Conservation (phyloP, 495 filamentous ascomycete genomes). For the Annulohypoxylon moriforme region DNA sequence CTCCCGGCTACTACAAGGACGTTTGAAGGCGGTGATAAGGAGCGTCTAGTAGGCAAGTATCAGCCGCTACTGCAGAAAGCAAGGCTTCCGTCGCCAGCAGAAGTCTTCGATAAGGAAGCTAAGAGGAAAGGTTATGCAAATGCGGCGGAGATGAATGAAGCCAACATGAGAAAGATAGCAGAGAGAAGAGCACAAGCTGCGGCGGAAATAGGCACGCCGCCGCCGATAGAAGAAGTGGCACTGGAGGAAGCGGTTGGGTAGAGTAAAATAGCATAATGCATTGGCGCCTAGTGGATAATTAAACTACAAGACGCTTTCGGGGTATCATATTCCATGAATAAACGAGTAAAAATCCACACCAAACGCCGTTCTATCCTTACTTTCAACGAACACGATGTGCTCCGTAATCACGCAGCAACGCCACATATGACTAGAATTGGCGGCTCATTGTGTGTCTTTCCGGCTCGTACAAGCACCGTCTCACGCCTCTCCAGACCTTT, state of each 20-base stretch:
- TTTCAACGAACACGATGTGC: background rate
- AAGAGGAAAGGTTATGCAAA: conserved; percentile 70
- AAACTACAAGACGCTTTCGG: conserved; percentile 18
- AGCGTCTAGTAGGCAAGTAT: conserved; percentile 73
- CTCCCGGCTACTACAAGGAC: conserved; percentile 64
- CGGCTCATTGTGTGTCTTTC: conserved; percentile 31
- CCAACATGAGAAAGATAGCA: conserved; percentile 1
- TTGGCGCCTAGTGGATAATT: conserved; percentile 14
- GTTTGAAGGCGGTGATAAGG: conserved; percentile 75
- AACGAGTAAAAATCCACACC: conserved; percentile 23
- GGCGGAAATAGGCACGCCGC: background rate
- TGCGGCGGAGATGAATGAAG: conserved; percentile 58
- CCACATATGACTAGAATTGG: background rate
- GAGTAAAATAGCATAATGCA: conserved; percentile 3
- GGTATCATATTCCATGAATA: conserved; percentile 42
- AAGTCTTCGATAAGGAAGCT: conserved; percentile 81
- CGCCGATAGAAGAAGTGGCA: conserved; percentile 16
- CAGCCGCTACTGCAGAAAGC: conserved; percentile 73
- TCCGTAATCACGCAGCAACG: background rate
- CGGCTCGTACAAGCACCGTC: conserved; percentile 80
- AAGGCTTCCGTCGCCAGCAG: conserved; percentile 71
- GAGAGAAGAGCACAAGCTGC: conserved; percentile 43
- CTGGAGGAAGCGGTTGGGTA: conserved; percentile 18
- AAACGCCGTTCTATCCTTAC: conserved; percentile 20
- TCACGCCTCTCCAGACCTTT: conserved; percentile 83